Base-by-base conservation (phyloP, 441 rosid species). In the Omphalea diandra region DNA sequence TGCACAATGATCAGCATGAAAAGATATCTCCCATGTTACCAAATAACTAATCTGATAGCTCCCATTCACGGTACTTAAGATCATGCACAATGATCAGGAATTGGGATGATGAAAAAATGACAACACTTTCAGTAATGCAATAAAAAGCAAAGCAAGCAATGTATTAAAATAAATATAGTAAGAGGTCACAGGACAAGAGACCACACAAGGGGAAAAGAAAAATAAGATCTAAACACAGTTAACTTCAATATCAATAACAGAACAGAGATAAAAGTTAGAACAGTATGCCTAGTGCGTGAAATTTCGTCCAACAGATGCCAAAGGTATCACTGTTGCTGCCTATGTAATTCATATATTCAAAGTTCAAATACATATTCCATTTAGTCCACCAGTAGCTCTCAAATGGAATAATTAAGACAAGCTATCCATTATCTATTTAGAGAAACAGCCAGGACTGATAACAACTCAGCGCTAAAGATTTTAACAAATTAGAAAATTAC, bases 101-200 rank as follows among this genome's bases (percentile, higher is more conserved):
- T 43, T 15, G 47, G 47, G 47, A 9, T 1, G 17, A 44, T 14
- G 50, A 46, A 5, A 2, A 5, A 46, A 17, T 46, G 14, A 46
- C 18, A 22, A 22, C 1, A 7, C 6, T 27, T 22, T 20, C 55
- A 50, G 9, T 22, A 50, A 20, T 2, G 27, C n/a, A 52, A 52
- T 2, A 52, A 52, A 50, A 50, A 22, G 52, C 22, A 17, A 47
- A n/a, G n/a, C 26, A 0, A 47, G 50, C 14, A 46, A 46, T 95
- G 17, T 84, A 81, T 75, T 91, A n/a, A n/a, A n/a, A n/a, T n/a
- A 15, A 46, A 46, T 17, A n/a, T 11, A 60, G n/a, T 46, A 12
- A 36, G 29, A 22, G 24, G 56, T 11, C 33, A 14, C 50, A 4
- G 12, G n/a, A 3, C 20, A 17, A 61, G 33, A 11, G n/a, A 38